phyloP scores from a whole-genome alignment of 805 yeast species.

The Yarrowia sp. region DNA sequence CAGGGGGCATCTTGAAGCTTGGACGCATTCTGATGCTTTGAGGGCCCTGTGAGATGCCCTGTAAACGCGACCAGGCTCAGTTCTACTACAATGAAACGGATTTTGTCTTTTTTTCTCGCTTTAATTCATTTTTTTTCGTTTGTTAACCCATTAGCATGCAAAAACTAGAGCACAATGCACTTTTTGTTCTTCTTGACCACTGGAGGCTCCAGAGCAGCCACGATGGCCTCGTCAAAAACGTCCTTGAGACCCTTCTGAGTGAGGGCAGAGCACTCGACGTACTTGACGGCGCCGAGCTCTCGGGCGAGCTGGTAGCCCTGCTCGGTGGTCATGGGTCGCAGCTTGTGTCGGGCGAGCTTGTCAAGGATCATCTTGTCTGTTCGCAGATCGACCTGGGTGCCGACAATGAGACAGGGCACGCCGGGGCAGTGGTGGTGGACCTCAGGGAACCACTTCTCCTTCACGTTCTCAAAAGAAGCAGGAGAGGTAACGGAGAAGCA shows the following conservation, averaged over 20 bases:
- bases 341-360: slow-evolving; percentile 84
- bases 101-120: not conserved
- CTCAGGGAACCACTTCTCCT: slow-evolving; percentile 98
- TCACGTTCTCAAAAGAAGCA: slow-evolving; percentile 94
- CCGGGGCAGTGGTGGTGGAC: slow-evolving; percentile 98
- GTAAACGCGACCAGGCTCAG: not conserved
- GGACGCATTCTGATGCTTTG: not conserved
- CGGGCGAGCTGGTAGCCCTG: slow-evolving; percentile 91
- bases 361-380: slow-evolving; percentile 89
- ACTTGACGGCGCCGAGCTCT: slow-evolving; percentile 91
- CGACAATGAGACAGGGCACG: slow-evolving; percentile 94
- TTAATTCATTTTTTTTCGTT: slow-evolving; percentile 4
- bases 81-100: not conserved
- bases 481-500: slow-evolving; percentile 97
- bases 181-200: slow-evolving; percentile 72
- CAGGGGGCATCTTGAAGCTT: not conserved
- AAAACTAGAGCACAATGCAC: slow-evolving; percentile 69
- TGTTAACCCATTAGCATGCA: slow-evolving; percentile 23
- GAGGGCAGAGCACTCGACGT: slow-evolving; percentile 96
- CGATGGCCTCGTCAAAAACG: slow-evolving; percentile 98
- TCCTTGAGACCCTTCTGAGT: slow-evolving; percentile 96
- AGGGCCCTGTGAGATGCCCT: not conserved
- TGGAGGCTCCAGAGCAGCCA: slow-evolving; percentile 97
- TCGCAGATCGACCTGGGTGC: slow-evolving; percentile 93
- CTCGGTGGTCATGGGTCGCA: slow-evolving; percentile 77